Evolutionary conservation across 2,329 filamentous ascomycete species (phyloP), one percentile per base, ranked within the genome.

Genomic region (Sporothrix sp.): DNA sequence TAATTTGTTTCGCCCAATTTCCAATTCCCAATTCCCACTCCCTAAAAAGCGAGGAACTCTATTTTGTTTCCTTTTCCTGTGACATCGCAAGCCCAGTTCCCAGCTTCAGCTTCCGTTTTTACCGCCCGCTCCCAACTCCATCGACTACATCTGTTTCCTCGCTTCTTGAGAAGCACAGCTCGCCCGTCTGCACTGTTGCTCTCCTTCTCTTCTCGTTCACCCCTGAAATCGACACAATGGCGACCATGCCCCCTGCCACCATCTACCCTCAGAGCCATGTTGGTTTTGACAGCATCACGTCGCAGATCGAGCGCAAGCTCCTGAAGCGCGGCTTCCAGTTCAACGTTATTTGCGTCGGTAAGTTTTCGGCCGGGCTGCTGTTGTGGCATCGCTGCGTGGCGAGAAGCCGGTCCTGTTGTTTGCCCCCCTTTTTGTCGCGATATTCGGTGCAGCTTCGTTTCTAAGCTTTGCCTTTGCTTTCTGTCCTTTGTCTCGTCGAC

Each of bases 271-370:
- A 93, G 70, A 95, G 85, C 84, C 93, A 97, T 79, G 93, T 98
- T 71, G 93, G 93, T 81, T 98, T 98, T 77, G 93, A 98, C 78
- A 96, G 89, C 77, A 98, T 98, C 79, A 98, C 93, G 63, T 89
- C 85, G 61, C 93, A 98, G 78, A 98, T 98, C 64, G 93, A 98
- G 84, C 86, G 87, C 76, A 98, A 98, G 85, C 85, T 97, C 68
- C 72, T 98, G 75, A 98, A 98, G 81, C 89, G 93, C 73, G 93
- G 93, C 63, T 98, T 98, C 73, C 93, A 98, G 73, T 98, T 98
- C 82, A 98, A 98, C 52, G 53, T 60, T 66, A 97, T 97, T 70
- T 96, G 90, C 69, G 91, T 97, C 69, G 93, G 93, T 97, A 78
- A 69, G 91, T 84, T 57, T 48, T 35, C 21, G 45, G 21, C 18